Base-by-base conservation (phyloP, 805 yeast genomes). In the Cyberlindnera veronae region DNA sequence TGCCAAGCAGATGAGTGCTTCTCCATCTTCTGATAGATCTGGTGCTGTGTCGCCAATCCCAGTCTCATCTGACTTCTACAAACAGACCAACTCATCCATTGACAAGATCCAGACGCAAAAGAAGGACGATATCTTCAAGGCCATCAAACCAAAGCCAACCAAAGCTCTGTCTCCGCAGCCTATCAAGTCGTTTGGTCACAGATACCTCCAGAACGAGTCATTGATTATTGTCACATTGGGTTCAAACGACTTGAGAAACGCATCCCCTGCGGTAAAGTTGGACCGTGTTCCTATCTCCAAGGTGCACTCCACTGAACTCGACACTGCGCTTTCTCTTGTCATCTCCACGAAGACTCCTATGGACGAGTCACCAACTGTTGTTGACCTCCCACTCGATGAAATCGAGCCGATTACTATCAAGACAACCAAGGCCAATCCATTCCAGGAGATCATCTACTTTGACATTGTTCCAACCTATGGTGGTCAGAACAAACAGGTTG, bases 381-480 rank as follows among this genome's bases (percentile, higher is more conserved):
- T 84, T 19, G 96, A 89, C 52, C 68, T 90, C 46, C 97, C 97
- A 2, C 63, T 86, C 30, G 93, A 89, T 54, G 95, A 85, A 51
- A 61, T 73, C 9, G 83, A 76, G 41, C 91, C 95, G 3, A 74
- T 91, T 30, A 69, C 81, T 8, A 87, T 91, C 64, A 80, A 79
- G 45, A 72, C 83, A 42, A 62, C 64, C 7, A 63, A 73, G 38
- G 61, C 67, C 29, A 66, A 66, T 23, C 75, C 77, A 12, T 63
- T 72, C 27, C 76, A 81, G 38, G 74, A 82, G 12, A 60, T 74
- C 3, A 60, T 91, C 27, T 76, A 78, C 28, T 91, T 91, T 62
- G 98, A 91, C 61, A 74, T 90, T 41, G 88, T 90, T 14, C 96
- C 96, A 18, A 87, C 97, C 0, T 89, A 88, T 61, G 83, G 80